These are phyloP conservation scores for Rutstroemia sp. DNA, from an alignment of 2,329 filamentous ascomycete species.

Conservation along the genomic window DNA sequence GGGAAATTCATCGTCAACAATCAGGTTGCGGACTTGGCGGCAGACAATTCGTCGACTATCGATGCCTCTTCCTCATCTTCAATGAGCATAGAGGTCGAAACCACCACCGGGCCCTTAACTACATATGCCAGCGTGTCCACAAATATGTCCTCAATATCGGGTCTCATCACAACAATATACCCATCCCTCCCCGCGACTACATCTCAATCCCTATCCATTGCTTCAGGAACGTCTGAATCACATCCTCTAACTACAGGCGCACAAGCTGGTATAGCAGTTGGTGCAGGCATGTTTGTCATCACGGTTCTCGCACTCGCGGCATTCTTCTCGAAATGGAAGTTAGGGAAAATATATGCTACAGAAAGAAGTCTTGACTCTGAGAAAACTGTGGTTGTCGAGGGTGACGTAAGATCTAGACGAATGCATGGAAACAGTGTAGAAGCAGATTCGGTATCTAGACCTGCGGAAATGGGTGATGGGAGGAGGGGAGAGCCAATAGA, in stretches of 20 bases:
- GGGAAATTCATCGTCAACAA: slow-evolving; percentile 7
- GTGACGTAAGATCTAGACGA: background rate
- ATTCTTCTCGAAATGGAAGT: background rate
- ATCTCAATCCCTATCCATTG: too few relatives aligned
- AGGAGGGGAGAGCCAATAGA: background rate
- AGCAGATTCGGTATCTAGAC: background rate
- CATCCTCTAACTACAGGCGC: too few relatives aligned
- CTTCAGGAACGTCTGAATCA: too few relatives aligned
- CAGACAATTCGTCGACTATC: background rate
- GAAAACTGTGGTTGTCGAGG: background rate
- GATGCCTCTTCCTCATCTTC: background rate
- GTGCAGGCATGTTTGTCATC: background rate
- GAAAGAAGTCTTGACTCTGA: background rate
- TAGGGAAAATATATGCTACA: too few relatives aligned
- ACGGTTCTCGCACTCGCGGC: background rate
- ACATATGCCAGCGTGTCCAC: too few relatives aligned
- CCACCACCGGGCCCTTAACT: too few relatives aligned
- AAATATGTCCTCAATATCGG: too few relatives aligned
- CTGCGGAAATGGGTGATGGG: background rate
- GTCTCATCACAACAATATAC: too few relatives aligned
- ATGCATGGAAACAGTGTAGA: background rate
- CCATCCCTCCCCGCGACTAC: too few relatives aligned
- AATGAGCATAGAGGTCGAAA: background rate
- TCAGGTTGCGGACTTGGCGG: slow-evolving; percentile 1
- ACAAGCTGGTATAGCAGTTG: background rate